These are phyloP conservation scores for Coleophoma cylindrospora DNA, from an alignment of 2,329 filamentous ascomycete species.

Conservation along the genomic window DNA sequence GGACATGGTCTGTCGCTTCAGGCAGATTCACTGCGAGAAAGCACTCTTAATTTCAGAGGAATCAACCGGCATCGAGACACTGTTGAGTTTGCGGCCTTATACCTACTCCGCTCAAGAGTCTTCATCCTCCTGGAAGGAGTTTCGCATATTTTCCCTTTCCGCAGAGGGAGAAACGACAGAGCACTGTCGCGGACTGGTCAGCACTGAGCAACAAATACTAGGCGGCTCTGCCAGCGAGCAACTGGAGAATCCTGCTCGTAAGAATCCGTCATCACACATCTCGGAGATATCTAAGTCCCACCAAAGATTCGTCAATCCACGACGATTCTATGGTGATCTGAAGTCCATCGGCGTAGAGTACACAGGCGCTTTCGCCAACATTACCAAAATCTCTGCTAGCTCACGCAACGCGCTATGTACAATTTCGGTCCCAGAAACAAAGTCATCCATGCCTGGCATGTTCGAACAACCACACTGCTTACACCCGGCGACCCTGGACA, in stretches of 20 bases:
- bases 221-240: too few species aligned
- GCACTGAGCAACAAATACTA: not conserved
- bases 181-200: not conserved
- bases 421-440: constrained; percentile 35
- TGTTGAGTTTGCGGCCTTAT: constrained; percentile 35
- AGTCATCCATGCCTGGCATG: constrained; percentile 40
- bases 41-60: constrained; percentile 40
- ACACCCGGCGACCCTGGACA: constrained; percentile 50
- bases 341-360: constrained; percentile 41
- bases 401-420: constrained; percentile 21
- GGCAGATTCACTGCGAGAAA: constrained; percentile 38
- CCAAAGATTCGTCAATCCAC: too few species aligned
- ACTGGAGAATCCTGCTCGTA: too few species aligned
- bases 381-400: constrained; percentile 36
- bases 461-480: constrained; percentile 50
- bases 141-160: constrained; percentile 19
- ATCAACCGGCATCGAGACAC: constrained; percentile 33
- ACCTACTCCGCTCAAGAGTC: constrained; percentile 32
- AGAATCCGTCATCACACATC: too few species aligned
- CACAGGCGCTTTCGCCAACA: constrained; percentile 42
- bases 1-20: constrained; percentile 6
- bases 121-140: constrained; percentile 44
- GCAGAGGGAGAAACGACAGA: constrained; percentile 28
- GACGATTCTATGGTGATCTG: constrained; percentile 37
- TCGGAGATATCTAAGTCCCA: too few species aligned